These are phyloP conservation scores for Agaricus bisporus DNA, from an alignment of 768 basidiomycete genomes.

Conservation along the genomic window DNA sequence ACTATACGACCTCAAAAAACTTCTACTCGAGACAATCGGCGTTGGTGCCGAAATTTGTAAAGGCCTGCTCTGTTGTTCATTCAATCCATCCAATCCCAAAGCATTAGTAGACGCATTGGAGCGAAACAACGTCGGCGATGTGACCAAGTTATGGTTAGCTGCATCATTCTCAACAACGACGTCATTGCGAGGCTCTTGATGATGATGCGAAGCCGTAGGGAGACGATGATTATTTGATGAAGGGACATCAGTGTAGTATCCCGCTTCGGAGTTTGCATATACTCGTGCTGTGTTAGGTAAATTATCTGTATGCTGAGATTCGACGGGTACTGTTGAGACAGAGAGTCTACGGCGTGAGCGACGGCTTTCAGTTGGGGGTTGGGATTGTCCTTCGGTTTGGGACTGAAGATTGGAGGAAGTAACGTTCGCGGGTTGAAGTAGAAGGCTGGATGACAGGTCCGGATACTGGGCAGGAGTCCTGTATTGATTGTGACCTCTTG, in stretches of 20 bases:
- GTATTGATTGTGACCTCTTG: conserved; percentile 3
- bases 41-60: conserved; percentile 26
- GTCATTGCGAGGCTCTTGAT: background rate
- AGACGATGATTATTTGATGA: background rate
- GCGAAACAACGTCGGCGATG: conserved; percentile 13
- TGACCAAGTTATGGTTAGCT: background rate
- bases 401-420: conserved; percentile 3
- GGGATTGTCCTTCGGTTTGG: conserved; percentile 2
- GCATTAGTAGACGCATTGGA: conserved; percentile 22
- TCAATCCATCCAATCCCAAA: conserved; percentile 18
- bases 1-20: conserved; percentile 27
- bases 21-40: conserved; percentile 22
- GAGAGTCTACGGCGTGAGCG: conserved; percentile 3
- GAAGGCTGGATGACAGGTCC: background rate
- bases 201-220: background rate
- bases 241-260: conserved; percentile 10
- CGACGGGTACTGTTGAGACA: background rate
- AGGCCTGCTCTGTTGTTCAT: conserved; percentile 10
- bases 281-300: background rate
- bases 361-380: background rate
- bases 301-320: background rate
- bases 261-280: background rate
- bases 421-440: too few relatives aligned
- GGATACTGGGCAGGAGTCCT: background rate
- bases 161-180: background rate